Evolutionary conservation across 441 rosid species (phyloP).

Genomic region (Brassica balearica): DNA sequence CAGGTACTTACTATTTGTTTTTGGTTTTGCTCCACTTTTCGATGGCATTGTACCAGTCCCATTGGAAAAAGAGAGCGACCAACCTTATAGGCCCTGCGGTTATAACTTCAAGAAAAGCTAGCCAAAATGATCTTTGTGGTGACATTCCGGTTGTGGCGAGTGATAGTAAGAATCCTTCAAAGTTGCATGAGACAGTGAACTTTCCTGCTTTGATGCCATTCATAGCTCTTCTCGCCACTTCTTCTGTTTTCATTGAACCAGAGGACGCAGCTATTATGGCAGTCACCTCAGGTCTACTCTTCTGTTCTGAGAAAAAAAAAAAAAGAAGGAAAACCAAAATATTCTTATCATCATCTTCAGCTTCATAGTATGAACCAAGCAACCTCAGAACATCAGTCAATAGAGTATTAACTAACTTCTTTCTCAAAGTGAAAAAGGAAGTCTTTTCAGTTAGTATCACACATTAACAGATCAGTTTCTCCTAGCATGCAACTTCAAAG

Average conservation of each 20-base stretch:
- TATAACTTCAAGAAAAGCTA: conserved; percentile 83
- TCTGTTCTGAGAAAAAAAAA: conserved; percentile 53
- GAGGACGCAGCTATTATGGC: conserved; percentile 70
- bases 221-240: conserved; percentile 77
- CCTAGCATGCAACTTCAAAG: background rate
- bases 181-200: conserved; percentile 78
- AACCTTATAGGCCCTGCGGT: conserved; percentile 59
- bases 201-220: conserved; percentile 76
- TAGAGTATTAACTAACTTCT: background rate
- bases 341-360: conserved; percentile 10
- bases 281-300: conserved; percentile 71
- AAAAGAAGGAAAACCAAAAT: background rate
- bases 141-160: conserved; percentile 82
- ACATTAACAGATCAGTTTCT: background rate
- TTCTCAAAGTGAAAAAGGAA: background rate
- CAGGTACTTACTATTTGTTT: conserved; percentile 34
- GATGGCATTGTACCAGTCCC: conserved; percentile 84
- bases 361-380: conserved; percentile 16
- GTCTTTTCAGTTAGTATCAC: background rate
- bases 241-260: conserved; percentile 77
- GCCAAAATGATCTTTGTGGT: conserved; percentile 76
- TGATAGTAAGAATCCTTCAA: conserved; percentile 70
- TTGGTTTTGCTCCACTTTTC: conserved; percentile 62
- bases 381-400: conserved; percentile 11
- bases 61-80: conserved; percentile 66